Base-by-base conservation (phyloP, 192 early-diverging fungal genomes). In the Backusella liffmaniae region DNA sequence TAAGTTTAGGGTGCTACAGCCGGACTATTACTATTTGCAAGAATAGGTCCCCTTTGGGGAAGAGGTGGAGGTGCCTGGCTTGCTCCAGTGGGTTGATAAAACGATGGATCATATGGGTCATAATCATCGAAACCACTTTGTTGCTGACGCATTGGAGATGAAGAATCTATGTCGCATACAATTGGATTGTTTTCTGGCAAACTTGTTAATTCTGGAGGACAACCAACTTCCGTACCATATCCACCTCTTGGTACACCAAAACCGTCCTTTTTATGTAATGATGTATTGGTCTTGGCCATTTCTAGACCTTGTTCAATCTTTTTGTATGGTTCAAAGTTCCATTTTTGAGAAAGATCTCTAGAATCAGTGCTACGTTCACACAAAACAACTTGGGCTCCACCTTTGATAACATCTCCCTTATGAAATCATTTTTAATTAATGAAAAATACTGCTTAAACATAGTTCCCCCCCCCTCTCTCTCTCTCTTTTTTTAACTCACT, bases 241-340 rank as follows among this genome's bases (percentile, higher is more conserved):
- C 77, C 80, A 42, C 65, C 74, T 29, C 73, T 68, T 23, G 73
- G 77, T 39, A 51, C 12, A 29, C 80, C 77, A 82, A 78, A 78
- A 32, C 62, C 35, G 3, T 74, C 74, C 41, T 73, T 80, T 37
- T 80, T 80, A 29, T 76, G 76, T 5, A 76, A 35, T 36, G 69
- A 49, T 2, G 53, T 51, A 26, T 32, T 49, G 3, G 29, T 73
- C 3, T 59, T 49, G 7, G 74, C 74, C 34, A 70, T 34, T 13
- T 75, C 72, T 56, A 80, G 51, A 0, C 74, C 71, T 21, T 44
- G 39, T 34, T 80, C 79, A 41, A 80, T 67, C 7, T 65, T 59
- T 26, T 53, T 42, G 66, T 82, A 78, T 18, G 74, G 51, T 69
- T 79, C 77, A 21, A 76, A 34, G 29, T 72, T 36, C 81, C 81